Conservation (phyloP, 768 basidiomycete genomes). For the Xerocomellus chrysenteron region DNA sequence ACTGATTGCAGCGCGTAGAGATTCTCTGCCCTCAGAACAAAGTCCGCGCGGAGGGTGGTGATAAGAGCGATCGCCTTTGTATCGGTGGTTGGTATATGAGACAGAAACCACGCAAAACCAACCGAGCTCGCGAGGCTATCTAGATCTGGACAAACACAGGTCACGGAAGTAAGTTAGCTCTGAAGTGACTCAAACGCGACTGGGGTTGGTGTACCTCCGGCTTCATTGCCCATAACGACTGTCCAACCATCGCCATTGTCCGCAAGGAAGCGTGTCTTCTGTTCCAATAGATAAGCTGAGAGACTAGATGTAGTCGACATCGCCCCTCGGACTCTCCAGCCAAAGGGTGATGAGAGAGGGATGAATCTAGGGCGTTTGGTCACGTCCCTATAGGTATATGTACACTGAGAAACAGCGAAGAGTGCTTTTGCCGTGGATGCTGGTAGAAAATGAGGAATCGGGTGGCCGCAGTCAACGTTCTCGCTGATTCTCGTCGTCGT, state of each 20-base stretch:
- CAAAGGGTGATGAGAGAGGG: not conserved
- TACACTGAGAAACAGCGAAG: not conserved
- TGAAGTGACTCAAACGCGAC: not conserved
- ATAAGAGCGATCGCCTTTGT: constrained; percentile 68
- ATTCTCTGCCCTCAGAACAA: constrained; percentile 87
- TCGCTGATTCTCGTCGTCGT: not conserved
- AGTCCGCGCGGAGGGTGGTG: constrained; percentile 64
- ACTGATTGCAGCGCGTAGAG: constrained; percentile 66
- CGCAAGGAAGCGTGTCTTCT: constrained; percentile 62
- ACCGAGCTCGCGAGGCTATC: constrained; percentile 87
- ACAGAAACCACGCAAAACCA: constrained; percentile 75
- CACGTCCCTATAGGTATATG: not conserved
- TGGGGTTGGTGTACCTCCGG: constrained; percentile 63
- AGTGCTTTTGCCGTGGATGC: not conserved
- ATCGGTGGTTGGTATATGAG: constrained; percentile 32
- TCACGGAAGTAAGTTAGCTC: not conserved
- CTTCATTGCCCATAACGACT: constrained; percentile 93
- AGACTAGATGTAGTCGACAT: constrained; percentile 30
- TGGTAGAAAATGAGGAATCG: not conserved
- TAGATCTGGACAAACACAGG: constrained; percentile 58
- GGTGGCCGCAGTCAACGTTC: not conserved
- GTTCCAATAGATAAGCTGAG: constrained; percentile 39
- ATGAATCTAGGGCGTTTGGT: not conserved
- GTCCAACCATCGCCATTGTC: constrained; percentile 71
- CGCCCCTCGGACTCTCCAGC: not conserved